phyloP scores from a whole-genome alignment of 306 rosid genomes.

The Lablab purpureus region DNA sequence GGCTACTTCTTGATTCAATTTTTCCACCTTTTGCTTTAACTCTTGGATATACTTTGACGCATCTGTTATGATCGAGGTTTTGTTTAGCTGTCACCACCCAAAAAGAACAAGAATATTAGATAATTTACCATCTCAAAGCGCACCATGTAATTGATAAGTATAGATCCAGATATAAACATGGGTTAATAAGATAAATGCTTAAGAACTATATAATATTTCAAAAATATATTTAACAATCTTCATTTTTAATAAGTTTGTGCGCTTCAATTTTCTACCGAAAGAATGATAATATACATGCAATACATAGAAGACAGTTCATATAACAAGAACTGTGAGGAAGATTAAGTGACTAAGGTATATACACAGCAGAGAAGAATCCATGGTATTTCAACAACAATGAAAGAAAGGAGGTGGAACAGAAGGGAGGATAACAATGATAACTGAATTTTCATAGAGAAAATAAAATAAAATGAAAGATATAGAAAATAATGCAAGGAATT shows the following conservation, averaged over 20 bases:
- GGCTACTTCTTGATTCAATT: conserved; percentile 70
- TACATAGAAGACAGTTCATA: neutral
- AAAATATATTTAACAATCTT: neutral
- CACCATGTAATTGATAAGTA: neutral
- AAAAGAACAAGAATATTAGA: conserved; percentile 29
- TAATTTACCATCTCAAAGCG: neutral
- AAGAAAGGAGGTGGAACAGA: neutral
- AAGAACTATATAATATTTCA: neutral
- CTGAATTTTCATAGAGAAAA: conserved; percentile 35
- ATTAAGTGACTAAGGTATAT: neutral
- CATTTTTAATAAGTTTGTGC: neutral
- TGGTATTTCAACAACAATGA: neutral
- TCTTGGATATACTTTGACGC: conserved; percentile 91
- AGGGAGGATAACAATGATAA: neutral
- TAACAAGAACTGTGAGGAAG: neutral
- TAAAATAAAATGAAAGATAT: conserved; percentile 50
- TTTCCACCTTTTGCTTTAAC: conserved; percentile 84
- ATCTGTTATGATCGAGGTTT: conserved; percentile 82
- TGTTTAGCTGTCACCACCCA: conserved; percentile 64
- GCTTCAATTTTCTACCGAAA: neutral
- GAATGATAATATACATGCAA: neutral
- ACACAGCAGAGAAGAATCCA: neutral
- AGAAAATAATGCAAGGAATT: conserved; percentile 55
- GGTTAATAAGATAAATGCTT: conserved; percentile 6
- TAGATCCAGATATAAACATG: neutral